Evolutionary conservation across 192 early-diverging fungal species (phyloP).

Genomic region (Linnemannia exigua): DNA sequence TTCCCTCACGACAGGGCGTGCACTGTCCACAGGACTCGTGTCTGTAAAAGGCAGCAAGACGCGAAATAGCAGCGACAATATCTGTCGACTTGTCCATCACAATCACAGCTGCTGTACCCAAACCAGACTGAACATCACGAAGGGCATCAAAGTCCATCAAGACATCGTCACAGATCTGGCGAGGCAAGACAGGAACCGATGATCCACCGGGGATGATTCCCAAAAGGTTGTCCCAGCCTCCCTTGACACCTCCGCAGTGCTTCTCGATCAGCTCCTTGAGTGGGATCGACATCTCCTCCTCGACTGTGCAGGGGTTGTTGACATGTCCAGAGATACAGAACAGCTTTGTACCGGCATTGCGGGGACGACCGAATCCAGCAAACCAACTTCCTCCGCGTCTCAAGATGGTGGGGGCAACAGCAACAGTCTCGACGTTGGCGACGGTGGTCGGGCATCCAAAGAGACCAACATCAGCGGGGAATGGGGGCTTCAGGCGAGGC

Average conservation of each 20-base stretch:
- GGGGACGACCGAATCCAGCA: slow-evolving; percentile 90
- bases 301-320: slow-evolving; percentile 97
- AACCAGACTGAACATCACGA: slow-evolving; percentile 91
- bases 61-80: slow-evolving; percentile 92
- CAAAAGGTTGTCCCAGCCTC: slow-evolving; percentile 98
- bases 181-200: slow-evolving; percentile 86
- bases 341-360: slow-evolving; percentile 96
- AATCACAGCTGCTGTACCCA: slow-evolving; percentile 57
- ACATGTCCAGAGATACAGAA: slow-evolving; percentile 99
- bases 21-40: slow-evolving; percentile 99
- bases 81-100: slow-evolving; percentile 73
- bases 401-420: slow-evolving; percentile 94
- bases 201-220: slow-evolving; percentile 98
- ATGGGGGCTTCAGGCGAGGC: slow-evolving; percentile 98
- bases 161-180: slow-evolving; percentile 88
- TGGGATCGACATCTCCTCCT: slow-evolving; percentile 99
- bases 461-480: slow-evolving; percentile 98
- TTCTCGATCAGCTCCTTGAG: slow-evolving; percentile 92
- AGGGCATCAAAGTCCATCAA: slow-evolving; percentile 99
- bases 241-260: slow-evolving; percentile 97
- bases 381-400: slow-evolving; percentile 92
- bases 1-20: slow-evolving; percentile 98
- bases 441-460: slow-evolving; percentile 99
- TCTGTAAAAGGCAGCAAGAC: slow-evolving; percentile 94
- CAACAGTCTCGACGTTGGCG: slow-evolving; percentile 98